Evolutionary conservation across 1,284 basidiomycete species (phyloP).

Genomic region (Trichosporon faecale): DNA sequence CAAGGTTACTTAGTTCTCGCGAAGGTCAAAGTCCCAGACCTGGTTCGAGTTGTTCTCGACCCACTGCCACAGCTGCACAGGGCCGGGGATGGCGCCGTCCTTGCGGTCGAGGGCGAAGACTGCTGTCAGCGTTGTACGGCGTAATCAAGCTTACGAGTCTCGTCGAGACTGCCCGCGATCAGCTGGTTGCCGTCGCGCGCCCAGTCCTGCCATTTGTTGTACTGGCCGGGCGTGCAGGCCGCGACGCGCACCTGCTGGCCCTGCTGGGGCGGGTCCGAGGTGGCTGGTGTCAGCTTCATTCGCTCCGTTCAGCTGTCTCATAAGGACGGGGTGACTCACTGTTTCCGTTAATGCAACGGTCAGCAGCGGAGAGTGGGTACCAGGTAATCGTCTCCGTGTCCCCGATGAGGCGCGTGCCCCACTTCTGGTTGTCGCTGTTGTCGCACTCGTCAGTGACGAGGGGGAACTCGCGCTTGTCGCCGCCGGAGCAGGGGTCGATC

Average conservation of each 20-base stretch:
- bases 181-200: constrained; percentile 5
- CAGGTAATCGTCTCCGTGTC: constrained; percentile 5
- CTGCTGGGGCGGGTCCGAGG: background rate
- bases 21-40: constrained; percentile 5
- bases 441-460: background rate
- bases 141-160: background rate
- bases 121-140: background rate
- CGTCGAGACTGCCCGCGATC: background rate
- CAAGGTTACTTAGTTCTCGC: background rate
- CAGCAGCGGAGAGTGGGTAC: background rate
- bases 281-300: background rate
- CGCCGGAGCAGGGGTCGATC: background rate
- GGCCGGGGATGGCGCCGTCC: background rate
- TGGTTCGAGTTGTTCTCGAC: constrained; percentile 6
- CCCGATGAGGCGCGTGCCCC: background rate
- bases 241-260: background rate
- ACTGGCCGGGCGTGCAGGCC: background rate
- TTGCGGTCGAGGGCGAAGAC: background rate
- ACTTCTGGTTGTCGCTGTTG: background rate
- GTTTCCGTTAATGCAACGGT: background rate
- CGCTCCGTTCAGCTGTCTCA: background rate
- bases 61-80: constrained; percentile 5
- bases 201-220: constrained; percentile 8
- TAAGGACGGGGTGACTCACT: background rate
- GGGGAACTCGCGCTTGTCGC: background rate